phyloP scores from a whole-genome alignment of 202 grass and related monocot genomes.

The Cymbopogon flexuosus region DNA sequence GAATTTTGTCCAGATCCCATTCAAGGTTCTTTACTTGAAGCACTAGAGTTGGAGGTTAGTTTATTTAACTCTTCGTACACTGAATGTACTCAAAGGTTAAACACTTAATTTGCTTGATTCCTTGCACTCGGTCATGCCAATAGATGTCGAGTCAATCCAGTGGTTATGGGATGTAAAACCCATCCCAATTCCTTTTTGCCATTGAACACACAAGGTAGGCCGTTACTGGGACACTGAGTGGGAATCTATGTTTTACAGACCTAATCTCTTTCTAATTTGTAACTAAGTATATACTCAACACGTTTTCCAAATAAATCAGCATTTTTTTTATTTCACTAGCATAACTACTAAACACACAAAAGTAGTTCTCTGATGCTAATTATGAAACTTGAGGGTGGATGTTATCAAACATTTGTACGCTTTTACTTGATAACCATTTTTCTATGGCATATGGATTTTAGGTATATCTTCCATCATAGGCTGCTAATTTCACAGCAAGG shows the following conservation, averaged over 20 bases:
- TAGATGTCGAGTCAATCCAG: neutral
- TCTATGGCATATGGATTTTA: neutral
- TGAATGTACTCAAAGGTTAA: neutral
- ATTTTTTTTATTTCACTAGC: neutral
- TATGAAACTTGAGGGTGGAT: neutral
- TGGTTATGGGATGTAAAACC: neutral
- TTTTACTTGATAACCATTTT: neutral
- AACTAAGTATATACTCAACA: neutral
- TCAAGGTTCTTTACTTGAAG: conserved; percentile 55
- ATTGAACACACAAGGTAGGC: neutral
- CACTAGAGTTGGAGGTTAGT: conserved; percentile 78
- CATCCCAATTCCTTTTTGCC: neutral
- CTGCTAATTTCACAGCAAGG: conserved; percentile 8
- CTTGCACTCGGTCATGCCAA: neutral
- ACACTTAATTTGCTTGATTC: neutral
- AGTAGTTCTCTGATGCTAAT: neutral
- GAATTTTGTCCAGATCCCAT: conserved; percentile 89
- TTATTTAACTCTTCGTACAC: conserved; percentile 22
- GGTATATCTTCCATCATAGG: neutral
- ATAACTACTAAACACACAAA: neutral
- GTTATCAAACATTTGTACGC: neutral
- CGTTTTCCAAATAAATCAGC: neutral
- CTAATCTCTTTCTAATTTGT: neutral
- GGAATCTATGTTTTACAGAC: neutral
- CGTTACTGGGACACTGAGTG: neutral